These are phyloP conservation scores for Ophiostoma australiae DNA, from an alignment of 2,329 filamentous ascomycete genomes.

Conservation along the genomic window DNA sequence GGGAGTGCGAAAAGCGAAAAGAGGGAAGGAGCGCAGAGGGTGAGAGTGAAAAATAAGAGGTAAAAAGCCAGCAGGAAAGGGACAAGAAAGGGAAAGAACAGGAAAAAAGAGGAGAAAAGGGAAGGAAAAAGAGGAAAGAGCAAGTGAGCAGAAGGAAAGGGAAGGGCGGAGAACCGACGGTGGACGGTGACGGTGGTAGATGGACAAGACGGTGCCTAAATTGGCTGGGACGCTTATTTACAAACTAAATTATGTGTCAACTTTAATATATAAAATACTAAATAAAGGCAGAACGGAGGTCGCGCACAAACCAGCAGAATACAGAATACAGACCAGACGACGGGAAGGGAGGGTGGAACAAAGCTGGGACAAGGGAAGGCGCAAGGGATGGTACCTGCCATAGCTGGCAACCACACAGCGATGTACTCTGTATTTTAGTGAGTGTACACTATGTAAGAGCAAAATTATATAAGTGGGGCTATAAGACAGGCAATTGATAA, in stretches of 20 bases:
- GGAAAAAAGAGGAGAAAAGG: slow-evolving; percentile 11
- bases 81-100: slow-evolving; percentile 21
- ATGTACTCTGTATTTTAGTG: neutral
- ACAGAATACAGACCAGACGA: neutral
- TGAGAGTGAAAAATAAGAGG: neutral
- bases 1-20: neutral
- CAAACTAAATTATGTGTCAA: no score
- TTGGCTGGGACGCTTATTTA: no score
- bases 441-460: no score
- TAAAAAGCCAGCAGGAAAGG: slow-evolving; percentile 18
- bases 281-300: neutral
- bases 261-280: neutral
- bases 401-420: neutral
- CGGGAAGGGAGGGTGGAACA: slow-evolving; percentile 11
- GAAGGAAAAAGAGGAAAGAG: slow-evolving; percentile 17
- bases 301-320: neutral
- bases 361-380: neutral
- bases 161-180: slow-evolving; percentile 18
- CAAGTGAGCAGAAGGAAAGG: slow-evolving; percentile 17
- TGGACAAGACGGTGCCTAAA: neutral
- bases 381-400: slow-evolving; percentile 9
- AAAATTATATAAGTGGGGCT: neutral
- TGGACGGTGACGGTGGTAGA: slow-evolving; percentile 8
- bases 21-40: neutral
- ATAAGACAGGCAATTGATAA: neutral